Conservation (phyloP, 108 stramenopile species). For the Skeletonema tropicum region DNA sequence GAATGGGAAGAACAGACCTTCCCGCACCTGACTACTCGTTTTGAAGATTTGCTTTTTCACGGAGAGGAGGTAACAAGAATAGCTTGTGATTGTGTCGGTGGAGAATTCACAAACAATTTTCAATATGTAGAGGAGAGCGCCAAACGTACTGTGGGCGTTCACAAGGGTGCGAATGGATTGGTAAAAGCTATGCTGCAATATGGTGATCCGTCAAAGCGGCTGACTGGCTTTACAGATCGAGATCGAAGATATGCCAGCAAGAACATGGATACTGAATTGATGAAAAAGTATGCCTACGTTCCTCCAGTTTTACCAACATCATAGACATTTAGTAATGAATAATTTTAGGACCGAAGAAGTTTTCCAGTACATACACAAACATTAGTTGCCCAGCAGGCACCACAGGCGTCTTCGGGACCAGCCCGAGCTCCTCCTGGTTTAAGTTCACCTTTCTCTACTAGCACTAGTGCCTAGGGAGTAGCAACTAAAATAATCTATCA, state of each 20-base stretch:
- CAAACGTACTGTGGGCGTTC: constrained; percentile 54
- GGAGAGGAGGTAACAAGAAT: constrained; percentile 62
- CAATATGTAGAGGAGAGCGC: constrained; percentile 68
- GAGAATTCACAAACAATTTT: constrained; percentile 58
- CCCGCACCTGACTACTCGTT: constrained; percentile 78
- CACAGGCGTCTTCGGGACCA: too few relatives aligned
- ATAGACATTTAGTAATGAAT: not conserved
- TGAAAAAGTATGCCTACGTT: constrained; percentile 54
- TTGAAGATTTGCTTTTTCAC: constrained; percentile 89
- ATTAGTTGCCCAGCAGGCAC: too few relatives aligned
- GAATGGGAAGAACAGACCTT: constrained; percentile 69
- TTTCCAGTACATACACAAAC: too few relatives aligned
- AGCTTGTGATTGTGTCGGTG: constrained; percentile 83
- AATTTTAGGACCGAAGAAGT: too few relatives aligned
- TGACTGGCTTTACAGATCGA: constrained; percentile 59
- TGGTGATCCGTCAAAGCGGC: constrained; percentile 64
- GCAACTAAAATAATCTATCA: too few relatives aligned
- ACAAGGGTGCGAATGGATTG: constrained; percentile 71
- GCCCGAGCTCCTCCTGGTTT: too few relatives aligned
- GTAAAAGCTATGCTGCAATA: constrained; percentile 80
- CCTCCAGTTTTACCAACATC: constrained; percentile 9
- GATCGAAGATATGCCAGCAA: constrained; percentile 63
- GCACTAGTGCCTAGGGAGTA: too few relatives aligned
- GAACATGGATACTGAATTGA: constrained; percentile 60
- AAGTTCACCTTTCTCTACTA: too few relatives aligned